Base-by-base conservation (phyloP, 306 rosid genomes). In the Cicer bijugum region DNA sequence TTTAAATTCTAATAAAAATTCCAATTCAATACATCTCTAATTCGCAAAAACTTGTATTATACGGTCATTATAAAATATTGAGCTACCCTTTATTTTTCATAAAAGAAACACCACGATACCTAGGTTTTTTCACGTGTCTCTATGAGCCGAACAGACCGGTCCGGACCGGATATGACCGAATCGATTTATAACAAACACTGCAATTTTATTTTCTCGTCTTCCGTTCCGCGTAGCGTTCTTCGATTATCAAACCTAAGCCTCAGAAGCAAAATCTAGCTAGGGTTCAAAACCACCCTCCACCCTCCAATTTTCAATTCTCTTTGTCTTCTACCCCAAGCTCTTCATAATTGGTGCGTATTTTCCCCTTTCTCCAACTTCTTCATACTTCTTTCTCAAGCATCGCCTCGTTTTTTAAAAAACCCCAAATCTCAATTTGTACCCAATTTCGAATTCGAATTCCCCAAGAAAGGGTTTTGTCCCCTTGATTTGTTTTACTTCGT, bases 311-410 rank as follows among this genome's bases (percentile, higher is more conserved):
- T 46, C 61, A 19, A 5, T 33, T 23, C 63, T n/a, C 37, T 40
- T 43, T 9, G 20, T 45, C 6, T 4, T 77, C 19, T 38, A 56
- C 35, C 7, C 12, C 20, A 1, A 28, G n/a, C 43, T 38, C 7
- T 14, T 35, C 5, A 19, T 40, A 64, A 67, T 79, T 59, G 74
- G 82, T 53, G 46, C 62, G 78, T 45, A 9, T 23, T 38, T 28
- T 40, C 42, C 42, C 17, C 23, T 45, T 44, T 45, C 20, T 15
- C 20, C 6, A 69, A 14, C 52, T 42, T 20, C 19, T 33, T 67
- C 7, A 12, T 8, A 35, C 15, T 33, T 43, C 12, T 33, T 52
- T 55, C 19, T 44, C 35, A 28, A 3, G 35, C 35, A 3, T 28
- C 35, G 35, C 35, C 35, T 28, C 35, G 35, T 28, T 35, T 20